Base-by-base conservation (phyloP, 1,139 yeast species). In the Debaryomyces sp. region DNA sequence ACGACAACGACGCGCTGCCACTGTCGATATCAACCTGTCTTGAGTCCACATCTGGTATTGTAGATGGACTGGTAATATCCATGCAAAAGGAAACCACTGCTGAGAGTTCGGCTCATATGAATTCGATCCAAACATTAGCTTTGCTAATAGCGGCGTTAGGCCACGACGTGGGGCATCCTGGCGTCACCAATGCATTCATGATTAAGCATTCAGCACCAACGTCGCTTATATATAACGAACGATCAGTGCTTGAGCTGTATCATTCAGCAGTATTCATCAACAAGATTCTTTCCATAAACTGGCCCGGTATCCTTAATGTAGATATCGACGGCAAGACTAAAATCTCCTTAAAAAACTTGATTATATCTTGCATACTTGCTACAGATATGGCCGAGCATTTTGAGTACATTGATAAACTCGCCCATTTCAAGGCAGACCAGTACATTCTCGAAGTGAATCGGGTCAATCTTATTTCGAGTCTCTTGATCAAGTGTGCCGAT, bases 121-220 rank as follows among this genome's bases (percentile, higher is more conserved):
- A 68, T 45, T 75, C 83, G 0, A 55, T 75, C 22, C 86, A 84
- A 59, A 73, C 81, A 1, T 67, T 85, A 41, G 81, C 85, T 0
- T 70, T 90, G 24, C 75, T 89, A 39, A 75, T 91, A 22, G 89
- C 97, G 1, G 96, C 97, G 1, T 72, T 92, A 44, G 98, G 99
- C 43, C 99, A 94, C 67, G 99, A 94, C 67, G 85, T 89, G 29
- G 96, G 97, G 18, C 99, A 94, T 66, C 98, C 99, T 0, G 99
- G 98, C 1, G 85, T 91, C 17, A 90, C 96, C 10, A 90, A 91
- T 66, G 82, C 84, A 40, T 85, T 90, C 55, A 71, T 92, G 68
- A 75, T 78, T 29, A 73, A 80, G 50, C 67, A 82, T 57, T 67
- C 78, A n/a, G 80, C 96, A 0, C 91, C 92, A 7, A 73, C 89